These are phyloP conservation scores for Thuidium tamariscinum DNA, from an alignment of 225 moss, liverwort and hornwort species.

Conservation along the genomic window DNA sequence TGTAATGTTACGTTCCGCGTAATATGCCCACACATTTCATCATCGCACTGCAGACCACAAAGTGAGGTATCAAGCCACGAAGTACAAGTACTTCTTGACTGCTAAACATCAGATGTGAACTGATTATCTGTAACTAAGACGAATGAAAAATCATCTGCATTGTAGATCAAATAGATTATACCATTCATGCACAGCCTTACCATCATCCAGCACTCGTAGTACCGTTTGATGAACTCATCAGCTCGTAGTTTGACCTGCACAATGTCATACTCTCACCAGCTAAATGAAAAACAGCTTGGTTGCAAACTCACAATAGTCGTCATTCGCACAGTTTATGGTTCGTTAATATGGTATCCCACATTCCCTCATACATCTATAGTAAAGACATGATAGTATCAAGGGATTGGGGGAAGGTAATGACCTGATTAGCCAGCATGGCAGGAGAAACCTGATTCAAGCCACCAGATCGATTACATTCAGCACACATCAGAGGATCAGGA, in stretches of 20 bases:
- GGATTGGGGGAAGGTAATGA: background rate
- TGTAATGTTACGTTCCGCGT: conserved; percentile 72
- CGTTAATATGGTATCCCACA: background rate
- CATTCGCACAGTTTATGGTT: background rate
- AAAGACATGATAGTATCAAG: background rate
- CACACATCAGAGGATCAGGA: conserved; percentile 57
- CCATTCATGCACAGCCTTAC: conserved; percentile 1
- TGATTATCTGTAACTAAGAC: background rate
- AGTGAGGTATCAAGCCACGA: background rate
- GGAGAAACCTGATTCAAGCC: conserved; percentile 52
- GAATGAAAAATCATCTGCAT: background rate
- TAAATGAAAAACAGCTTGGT: background rate
- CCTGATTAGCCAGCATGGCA: conserved; percentile 87
- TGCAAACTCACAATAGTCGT: background rate
- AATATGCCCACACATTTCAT: conserved; percentile 85
- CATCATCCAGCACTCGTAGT: conserved; percentile 93
- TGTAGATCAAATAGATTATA: background rate
- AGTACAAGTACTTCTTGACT: background rate
- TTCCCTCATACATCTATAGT: background rate
- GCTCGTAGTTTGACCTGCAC: conserved; percentile 81
- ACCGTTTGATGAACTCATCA: conserved; percentile 77
- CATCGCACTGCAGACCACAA: conserved; percentile 60
- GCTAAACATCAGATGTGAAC: background rate
- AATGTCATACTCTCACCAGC: background rate
- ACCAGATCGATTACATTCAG: conserved; percentile 59